Percentiles rank a stretch among this genome's conserved stretches.
Conservation (phyloP, 2,329 filamentous ascomycete genomes). For the Penicillium sp. region DNA sequence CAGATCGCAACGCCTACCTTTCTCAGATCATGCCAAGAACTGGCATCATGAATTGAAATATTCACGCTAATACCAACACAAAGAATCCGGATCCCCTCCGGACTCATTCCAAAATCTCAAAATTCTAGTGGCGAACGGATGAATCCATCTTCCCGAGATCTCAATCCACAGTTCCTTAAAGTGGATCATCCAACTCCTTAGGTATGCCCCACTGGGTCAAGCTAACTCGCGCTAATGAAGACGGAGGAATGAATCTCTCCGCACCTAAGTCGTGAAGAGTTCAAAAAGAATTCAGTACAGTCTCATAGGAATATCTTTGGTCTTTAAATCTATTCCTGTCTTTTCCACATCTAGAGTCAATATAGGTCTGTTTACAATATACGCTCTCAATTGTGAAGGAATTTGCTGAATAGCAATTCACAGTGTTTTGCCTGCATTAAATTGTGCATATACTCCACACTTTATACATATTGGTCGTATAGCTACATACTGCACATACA, state of each 20-base stretch:
- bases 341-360: too few relatives aligned
- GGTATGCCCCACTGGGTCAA: neutral
- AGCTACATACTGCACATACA: neutral
- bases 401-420: neutral
- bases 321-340: too few relatives aligned
- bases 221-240: neutral
- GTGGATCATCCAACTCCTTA: neutral
- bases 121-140: neutral
- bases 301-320: too few relatives aligned
- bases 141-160: constrained; percentile 1
- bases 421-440: neutral
- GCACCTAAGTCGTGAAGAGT: neutral
- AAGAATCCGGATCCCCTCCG: neutral
- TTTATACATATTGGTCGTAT: neutral
- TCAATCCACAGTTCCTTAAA: neutral
- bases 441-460: neutral
- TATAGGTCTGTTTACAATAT: neutral
- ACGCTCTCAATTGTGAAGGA: neutral
- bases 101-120: neutral
- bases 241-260: constrained; percentile 18
- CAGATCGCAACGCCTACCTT: too few relatives aligned
- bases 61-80: neutral
- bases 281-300: neutral
- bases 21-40: too few relatives aligned
- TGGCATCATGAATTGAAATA: too few relatives aligned